phyloP scores from a whole-genome alignment of 2,329 filamentous ascomycete genomes.

The Beauveria pseudobassiana region DNA sequence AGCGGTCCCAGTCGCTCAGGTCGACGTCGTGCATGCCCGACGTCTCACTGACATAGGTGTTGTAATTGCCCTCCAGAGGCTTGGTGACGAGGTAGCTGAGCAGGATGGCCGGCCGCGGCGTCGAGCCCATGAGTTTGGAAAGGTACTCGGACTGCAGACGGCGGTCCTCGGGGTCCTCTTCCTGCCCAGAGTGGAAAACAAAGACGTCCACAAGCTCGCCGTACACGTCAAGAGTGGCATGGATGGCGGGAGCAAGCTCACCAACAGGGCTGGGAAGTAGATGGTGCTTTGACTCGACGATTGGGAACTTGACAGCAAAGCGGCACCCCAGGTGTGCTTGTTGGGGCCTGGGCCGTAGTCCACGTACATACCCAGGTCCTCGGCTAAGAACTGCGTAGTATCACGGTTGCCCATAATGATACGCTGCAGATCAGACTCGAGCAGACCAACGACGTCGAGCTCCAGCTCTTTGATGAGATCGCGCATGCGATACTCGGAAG shows the following conservation, averaged over 20 bases:
- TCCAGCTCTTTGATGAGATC: slow-evolving; percentile 90
- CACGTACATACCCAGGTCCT: slow-evolving; percentile 97
- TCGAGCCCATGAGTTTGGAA: slow-evolving; percentile 77
- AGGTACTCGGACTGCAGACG: slow-evolving; percentile 82
- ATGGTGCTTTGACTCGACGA: slow-evolving; percentile 93
- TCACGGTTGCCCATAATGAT: slow-evolving; percentile 99
- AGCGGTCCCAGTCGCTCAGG: slow-evolving; percentile 85
- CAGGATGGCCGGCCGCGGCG: slow-evolving; percentile 71
- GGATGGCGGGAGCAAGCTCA: slow-evolving; percentile 90
- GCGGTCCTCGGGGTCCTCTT: slow-evolving; percentile 90
- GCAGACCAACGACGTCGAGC: slow-evolving; percentile 89
- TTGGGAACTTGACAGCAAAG: slow-evolving; percentile 93
- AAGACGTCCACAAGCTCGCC: slow-evolving; percentile 86
- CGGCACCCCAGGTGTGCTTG: slow-evolving; percentile 97
- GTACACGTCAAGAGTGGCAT: slow-evolving; percentile 92
- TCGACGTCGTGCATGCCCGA: slow-evolving; percentile 97
- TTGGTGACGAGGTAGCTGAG: slow-evolving; percentile 90
- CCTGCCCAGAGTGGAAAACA: slow-evolving; percentile 97
- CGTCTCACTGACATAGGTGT: slow-evolving; percentile 79
- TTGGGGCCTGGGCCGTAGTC: slow-evolving; percentile 96
- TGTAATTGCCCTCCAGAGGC: slow-evolving; percentile 89
- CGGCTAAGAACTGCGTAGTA: slow-evolving; percentile 87
- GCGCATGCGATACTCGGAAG: slow-evolving; percentile 87
- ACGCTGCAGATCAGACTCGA: slow-evolving; percentile 88
- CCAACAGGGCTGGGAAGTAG: slow-evolving; percentile 88